Conservation (phyloP, 208 protist genomes). For the Crithidia acanthocephali region DNA sequence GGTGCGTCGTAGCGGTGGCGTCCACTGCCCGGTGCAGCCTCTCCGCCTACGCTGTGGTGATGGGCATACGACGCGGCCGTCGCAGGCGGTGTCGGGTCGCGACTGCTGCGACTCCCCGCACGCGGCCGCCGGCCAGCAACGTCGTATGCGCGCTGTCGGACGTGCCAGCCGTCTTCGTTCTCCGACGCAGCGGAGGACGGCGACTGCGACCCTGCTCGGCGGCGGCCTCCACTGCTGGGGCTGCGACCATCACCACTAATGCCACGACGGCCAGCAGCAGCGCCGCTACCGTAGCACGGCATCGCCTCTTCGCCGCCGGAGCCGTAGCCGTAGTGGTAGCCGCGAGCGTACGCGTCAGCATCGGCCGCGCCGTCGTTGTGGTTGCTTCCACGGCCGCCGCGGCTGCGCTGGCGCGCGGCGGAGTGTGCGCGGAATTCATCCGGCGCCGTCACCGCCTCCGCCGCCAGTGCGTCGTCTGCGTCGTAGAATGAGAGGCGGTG, state of each 20-base stretch:
- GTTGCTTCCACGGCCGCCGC: neutral
- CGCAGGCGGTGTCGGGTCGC: neutral
- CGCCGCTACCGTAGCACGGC: neutral
- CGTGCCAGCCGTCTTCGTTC: neutral
- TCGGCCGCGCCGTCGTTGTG: too few species aligned
- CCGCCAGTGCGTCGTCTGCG: constrained; percentile 13
- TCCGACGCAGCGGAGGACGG: neutral
- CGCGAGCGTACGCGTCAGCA: too few species aligned
- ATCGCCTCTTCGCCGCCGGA: constrained; percentile 13
- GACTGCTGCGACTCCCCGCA: neutral
- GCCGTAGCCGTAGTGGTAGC: neutral
- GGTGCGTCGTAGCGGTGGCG: constrained; percentile 12
- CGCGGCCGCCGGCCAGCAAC: neutral
- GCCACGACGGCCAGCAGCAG: neutral
- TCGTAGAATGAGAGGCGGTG: constrained; percentile 22
- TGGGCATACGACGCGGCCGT: neutral
- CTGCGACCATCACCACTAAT: neutral
- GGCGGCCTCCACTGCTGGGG: neutral
- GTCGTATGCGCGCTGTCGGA: constrained; percentile 6
- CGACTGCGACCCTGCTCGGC: neutral
- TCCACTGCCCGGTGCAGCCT: neutral
- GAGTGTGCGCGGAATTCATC: constrained; percentile 9
- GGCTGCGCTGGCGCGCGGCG: neutral
- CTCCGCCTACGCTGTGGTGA: neutral
- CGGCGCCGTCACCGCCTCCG: constrained; percentile 18